Percentiles rank a stretch among this genome's conserved stretches.
Conservation (phyloP, 2,329 filamentous ascomycete genomes). For the Penicillium sp. region DNA sequence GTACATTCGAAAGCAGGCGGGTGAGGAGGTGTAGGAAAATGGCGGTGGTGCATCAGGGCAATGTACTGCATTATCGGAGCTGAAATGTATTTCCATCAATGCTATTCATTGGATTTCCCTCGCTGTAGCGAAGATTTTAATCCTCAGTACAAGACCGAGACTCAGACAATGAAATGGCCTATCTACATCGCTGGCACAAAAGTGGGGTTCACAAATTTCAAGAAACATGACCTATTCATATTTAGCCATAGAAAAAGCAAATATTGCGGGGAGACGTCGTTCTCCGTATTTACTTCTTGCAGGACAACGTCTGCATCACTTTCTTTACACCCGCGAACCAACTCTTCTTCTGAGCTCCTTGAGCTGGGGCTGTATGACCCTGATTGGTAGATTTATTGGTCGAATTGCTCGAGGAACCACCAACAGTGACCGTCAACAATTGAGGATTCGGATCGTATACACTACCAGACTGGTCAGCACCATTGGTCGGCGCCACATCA, state of each 20-base stretch:
- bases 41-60: too few relatives aligned
- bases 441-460: constrained; percentile 61
- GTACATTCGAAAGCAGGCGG: constrained; percentile 27
- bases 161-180: not conserved
- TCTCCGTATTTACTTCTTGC: constrained; percentile 8
- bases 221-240: not conserved
- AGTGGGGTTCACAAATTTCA: not conserved
- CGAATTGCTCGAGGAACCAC: constrained; percentile 41
- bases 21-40: constrained; percentile 5
- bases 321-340: constrained; percentile 14
- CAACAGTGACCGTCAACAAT: constrained; percentile 61
- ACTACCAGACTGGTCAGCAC: constrained; percentile 64
- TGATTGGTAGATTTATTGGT: constrained; percentile 2
- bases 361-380: not conserved
- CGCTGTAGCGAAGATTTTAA: not conserved
- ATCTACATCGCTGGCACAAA: constrained; percentile 1
- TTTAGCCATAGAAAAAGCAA: not conserved
- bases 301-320: constrained; percentile 17
- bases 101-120: constrained; percentile 3
- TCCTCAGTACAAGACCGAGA: not conserved
- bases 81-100: not conserved
- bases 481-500: constrained; percentile 63
- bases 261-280: not conserved
- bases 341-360: constrained; percentile 1
- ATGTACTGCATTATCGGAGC: not conserved